Evolutionary conservation across 2,329 filamentous ascomycete genomes (phyloP).

Genomic region (Exutisphaerella laricina): DNA sequence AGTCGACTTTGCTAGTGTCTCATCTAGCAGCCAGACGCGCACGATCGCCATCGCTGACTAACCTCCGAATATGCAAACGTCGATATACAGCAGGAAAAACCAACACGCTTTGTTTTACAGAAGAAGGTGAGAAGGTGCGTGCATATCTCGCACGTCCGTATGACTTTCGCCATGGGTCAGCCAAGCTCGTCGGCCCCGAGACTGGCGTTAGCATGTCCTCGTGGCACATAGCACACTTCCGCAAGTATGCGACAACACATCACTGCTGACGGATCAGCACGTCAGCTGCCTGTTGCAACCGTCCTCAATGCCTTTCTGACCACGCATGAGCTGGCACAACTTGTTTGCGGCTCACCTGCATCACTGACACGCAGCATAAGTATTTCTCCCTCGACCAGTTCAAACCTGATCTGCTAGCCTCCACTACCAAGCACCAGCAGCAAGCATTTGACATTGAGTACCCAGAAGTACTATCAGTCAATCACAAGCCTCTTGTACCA

Average conservation of each 20-base stretch:
- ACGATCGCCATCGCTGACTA: no score
- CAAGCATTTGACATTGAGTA: background rate
- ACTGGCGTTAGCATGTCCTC: background rate
- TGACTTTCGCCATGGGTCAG: no score
- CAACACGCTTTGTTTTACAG: no score
- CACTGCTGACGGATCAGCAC: background rate
- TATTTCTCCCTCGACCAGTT: background rate
- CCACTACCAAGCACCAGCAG: background rate
- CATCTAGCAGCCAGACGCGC: background rate
- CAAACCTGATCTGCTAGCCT: background rate
- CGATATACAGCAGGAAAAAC: no score
- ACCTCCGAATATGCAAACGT: no score
- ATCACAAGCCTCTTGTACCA: conserved; percentile 1
- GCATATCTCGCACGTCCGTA: no score
- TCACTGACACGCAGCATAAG: background rate
- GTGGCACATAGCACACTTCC: conserved; percentile 1
- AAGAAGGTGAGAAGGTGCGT: no score
- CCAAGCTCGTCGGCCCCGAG: background rate
- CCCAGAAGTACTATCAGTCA: background rate
- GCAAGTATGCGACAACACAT: background rate
- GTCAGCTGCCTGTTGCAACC: background rate
- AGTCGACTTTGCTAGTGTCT: background rate
- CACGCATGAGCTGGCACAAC: background rate
- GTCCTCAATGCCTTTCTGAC: background rate
- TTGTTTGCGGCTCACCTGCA: conserved; percentile 13